A percentile compares a stretch with the other conserved stretches of the same genome.
Evolutionary conservation across 2,329 filamentous ascomycete genomes (phyloP).

Genomic region (Salinomyces thailandicus): DNA sequence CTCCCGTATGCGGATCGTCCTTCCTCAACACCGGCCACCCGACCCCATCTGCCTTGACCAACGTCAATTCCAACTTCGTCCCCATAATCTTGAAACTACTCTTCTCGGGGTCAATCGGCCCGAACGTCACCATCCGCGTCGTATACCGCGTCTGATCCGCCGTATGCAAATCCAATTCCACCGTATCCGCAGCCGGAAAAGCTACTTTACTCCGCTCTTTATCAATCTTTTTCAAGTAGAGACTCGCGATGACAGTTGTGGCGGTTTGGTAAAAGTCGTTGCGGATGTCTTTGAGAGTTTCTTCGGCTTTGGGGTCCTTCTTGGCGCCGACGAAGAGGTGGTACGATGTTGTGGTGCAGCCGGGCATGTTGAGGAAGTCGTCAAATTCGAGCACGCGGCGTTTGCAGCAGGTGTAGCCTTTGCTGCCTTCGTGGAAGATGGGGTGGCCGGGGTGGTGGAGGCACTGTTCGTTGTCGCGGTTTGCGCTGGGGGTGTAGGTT

Average conservation of each 20-base stretch:
- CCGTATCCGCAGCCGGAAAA: conserved; percentile 48
- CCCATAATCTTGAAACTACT: conserved; percentile 73
- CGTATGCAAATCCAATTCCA: conserved; percentile 77
- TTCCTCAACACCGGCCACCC: conserved; percentile 80
- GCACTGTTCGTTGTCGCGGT: conserved; percentile 64
- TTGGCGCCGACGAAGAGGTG: conserved; percentile 77
- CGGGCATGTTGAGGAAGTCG: conserved; percentile 91
- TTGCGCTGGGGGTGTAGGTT: conserved; percentile 50
- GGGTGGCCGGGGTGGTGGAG: conserved; percentile 81
- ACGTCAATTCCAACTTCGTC: conserved; percentile 74
- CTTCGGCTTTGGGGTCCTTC: conserved; percentile 51
- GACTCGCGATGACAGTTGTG: conserved; percentile 72
- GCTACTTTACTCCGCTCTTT: conserved; percentile 64
- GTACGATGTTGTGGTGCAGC: conserved; percentile 68
- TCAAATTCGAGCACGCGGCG: conserved; percentile 90
- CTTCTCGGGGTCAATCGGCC: conserved; percentile 61
- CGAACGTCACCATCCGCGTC: conserved; percentile 64
- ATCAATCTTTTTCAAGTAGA: conserved; percentile 96
- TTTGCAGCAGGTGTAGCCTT: conserved; percentile 97
- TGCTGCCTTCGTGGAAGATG: conserved; percentile 96
- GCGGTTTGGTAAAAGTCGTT: conserved; percentile 95
- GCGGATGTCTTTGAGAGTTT: conserved; percentile 68
- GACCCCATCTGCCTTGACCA: conserved; percentile 61
- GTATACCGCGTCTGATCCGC: conserved; percentile 75
- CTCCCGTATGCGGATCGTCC: conserved; percentile 60